A percentile compares a stretch with the other conserved stretches of the same genome.
phyloP scores from a whole-genome alignment of 331 rosid species.

The Saraca asoca region DNA sequence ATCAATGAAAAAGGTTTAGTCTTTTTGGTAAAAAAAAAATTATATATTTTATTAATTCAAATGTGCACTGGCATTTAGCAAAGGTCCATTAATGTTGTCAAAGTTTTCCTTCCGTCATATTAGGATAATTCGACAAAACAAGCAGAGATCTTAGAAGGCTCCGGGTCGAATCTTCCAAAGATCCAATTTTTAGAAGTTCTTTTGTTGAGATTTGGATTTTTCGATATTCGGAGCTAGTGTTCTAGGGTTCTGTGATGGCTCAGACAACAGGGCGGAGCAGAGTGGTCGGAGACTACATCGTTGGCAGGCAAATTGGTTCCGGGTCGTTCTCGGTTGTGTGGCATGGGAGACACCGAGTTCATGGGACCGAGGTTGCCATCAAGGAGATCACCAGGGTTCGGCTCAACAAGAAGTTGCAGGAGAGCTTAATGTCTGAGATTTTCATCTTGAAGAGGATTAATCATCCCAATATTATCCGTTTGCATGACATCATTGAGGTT shows the following conservation, averaged over 20 bases:
- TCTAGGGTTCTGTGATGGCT: slow-evolving; percentile 48
- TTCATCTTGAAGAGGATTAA: slow-evolving; percentile 71
- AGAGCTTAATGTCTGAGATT: slow-evolving; percentile 92
- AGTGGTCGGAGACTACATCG: slow-evolving; percentile 54
- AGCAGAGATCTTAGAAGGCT: not conserved
- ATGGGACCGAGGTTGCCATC: slow-evolving; percentile 95
- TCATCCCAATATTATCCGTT: slow-evolving; percentile 82
- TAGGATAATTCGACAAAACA: not conserved
- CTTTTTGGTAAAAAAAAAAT: too few relatives aligned
- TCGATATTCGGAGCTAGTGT: slow-evolving; percentile 25
- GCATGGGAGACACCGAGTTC: slow-evolving; percentile 86
- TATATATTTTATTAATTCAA: too few relatives aligned
- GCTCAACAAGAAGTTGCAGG: slow-evolving; percentile 87
- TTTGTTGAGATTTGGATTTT: slow-evolving; percentile 9
- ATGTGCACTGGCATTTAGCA: not conserved
- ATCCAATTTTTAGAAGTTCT: slow-evolving; percentile 23
- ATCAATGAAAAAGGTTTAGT: too few relatives aligned
- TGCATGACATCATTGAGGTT: slow-evolving; percentile 90
- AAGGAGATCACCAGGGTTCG: slow-evolving; percentile 82
- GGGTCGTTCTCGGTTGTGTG: slow-evolving; percentile 98
- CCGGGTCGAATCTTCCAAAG: slow-evolving; percentile 6
- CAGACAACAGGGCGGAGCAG: slow-evolving; percentile 46
- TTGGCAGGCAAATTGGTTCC: slow-evolving; percentile 81
- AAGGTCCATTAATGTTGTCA: slow-evolving; percentile 1
- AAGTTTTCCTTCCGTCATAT: not conserved